phyloP scores from a whole-genome alignment of 1,284 basidiomycete genomes.

The Moesziomyces sp. region DNA sequence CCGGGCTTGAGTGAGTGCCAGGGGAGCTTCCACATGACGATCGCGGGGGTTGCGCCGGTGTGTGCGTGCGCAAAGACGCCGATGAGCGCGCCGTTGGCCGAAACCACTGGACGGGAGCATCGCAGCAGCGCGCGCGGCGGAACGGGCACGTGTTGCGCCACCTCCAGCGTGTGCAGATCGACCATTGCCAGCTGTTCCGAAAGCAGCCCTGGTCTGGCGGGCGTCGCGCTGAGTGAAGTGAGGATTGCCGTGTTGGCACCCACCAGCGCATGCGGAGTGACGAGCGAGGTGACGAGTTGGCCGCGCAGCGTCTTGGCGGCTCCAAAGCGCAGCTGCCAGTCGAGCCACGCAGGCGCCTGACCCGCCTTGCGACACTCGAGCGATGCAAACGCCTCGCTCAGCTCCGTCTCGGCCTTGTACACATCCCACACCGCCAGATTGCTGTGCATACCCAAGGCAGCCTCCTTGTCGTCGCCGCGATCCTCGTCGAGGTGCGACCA shows the following conservation, averaged over 20 bases:
- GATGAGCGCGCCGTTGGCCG: constrained; percentile 38
- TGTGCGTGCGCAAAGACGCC: constrained; percentile 7
- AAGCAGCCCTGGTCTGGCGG: constrained; percentile 6
- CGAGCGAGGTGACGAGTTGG: constrained; percentile 32
- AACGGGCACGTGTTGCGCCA: not conserved
- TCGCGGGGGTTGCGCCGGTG: constrained; percentile 1
- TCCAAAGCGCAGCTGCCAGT: constrained; percentile 35
- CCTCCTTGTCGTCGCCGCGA: not conserved
- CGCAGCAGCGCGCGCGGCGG: constrained; percentile 25
- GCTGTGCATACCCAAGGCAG: constrained; percentile 15
- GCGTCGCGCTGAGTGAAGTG: constrained; percentile 9
- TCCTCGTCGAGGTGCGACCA: constrained; percentile 11
- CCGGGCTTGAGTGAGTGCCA: not conserved
- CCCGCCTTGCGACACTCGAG: constrained; percentile 47
- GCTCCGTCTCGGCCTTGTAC: constrained; percentile 22
- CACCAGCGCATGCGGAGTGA: constrained; percentile 11
- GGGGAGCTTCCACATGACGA: constrained; percentile 36
- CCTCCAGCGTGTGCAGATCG: constrained; percentile 9
- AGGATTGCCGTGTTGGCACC: constrained; percentile 14
- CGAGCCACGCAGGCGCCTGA: constrained; percentile 27
- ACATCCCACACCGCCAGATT: constrained; percentile 39
- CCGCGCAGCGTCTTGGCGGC: constrained; percentile 9
- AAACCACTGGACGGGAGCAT: constrained; percentile 19
- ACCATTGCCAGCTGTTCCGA: constrained; percentile 28
- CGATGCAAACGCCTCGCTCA: constrained; percentile 42